phyloP scores from a whole-genome alignment of 2,329 filamentous ascomycete species.

The Thelonectria blattea region DNA sequence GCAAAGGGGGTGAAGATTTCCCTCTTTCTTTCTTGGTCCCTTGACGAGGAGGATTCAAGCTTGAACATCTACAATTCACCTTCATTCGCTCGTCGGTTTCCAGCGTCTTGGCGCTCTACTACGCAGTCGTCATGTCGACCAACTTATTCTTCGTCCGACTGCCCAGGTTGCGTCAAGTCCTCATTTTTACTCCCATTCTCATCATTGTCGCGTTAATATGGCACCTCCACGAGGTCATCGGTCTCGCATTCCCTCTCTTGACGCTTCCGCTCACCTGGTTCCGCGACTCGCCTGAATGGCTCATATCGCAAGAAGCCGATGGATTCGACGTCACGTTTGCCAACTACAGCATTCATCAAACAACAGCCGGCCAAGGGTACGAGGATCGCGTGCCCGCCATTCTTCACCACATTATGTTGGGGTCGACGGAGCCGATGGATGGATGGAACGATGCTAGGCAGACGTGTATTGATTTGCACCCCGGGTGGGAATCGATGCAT shows the following conservation, averaged over 20 bases:
- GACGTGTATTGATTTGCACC: neutral
- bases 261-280: too few species aligned
- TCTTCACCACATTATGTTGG: neutral
- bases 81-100: too few species aligned
- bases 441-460: neutral
- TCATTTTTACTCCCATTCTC: neutral
- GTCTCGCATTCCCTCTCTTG: neutral
- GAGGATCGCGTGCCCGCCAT: neutral
- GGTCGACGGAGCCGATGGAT: neutral
- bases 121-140: too few species aligned
- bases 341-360: neutral
- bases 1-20: too few species aligned
- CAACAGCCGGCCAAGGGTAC: neutral
- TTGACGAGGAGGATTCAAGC: too few species aligned
- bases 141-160: too few species aligned
- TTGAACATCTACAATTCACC: too few species aligned
- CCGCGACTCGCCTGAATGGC: neutral
- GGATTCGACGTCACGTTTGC: conserved; percentile 2
- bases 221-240: neutral
- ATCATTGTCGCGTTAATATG: conserved; percentile 6
- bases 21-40: too few species aligned
- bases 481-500: neutral
- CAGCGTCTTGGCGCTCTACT: too few species aligned
- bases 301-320: neutral
- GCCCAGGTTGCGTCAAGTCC: too few species aligned